Base-by-base conservation (phyloP, 2,329 filamentous ascomycete genomes). In the Cladophialophora bantiana region DNA sequence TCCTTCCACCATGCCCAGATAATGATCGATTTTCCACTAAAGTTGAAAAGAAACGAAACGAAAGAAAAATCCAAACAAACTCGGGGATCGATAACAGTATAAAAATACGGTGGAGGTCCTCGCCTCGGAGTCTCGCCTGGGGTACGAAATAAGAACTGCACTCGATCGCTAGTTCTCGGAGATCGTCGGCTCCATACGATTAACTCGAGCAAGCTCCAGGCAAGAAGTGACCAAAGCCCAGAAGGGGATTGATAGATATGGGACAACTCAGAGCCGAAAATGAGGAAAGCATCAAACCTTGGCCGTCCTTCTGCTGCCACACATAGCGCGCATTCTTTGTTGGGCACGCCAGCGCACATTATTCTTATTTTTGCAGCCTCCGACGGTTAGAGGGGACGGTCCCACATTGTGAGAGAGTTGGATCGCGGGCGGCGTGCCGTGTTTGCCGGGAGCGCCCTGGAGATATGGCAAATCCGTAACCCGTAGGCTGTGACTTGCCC, bases 1-100 rank as follows among this genome's bases (percentile, higher is more conserved):
- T 53, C 66, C 40, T 34, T 64, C 57, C 64, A 68, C 63, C 67
- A 68, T 68, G 15, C 67, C 67, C 55, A 20, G 31, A 20, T 35
- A 26, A 50, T 12, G 26, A 31, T 31, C 9, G 10, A 12, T 50
- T 50, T 38, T 15, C 9, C 36, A 15, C 5, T 12, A 20, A 20
- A n/a, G 5, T 15, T 31, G 36, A 7, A 58, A 35, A 42, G 12
- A 4, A n/a, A 15, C 31, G 7, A 26, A 13, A 20, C 7, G 35
- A 15, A 50, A 7, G 10, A 20, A 50, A 31, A 50, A 50, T 50
- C 18, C 45, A 50, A 50, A 13, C 45, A 50, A 50, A 13, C 10
- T 18, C 45, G 45, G 20, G 45, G 45, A 15, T 50, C 7, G 45
- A 31, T 10, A 50, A 50, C n/a, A 31, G 15, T 31, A 50, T 50